Evolutionary conservation across 169 alveolate genomes (phyloP).

Genomic region (Neospora caninum): DNA sequence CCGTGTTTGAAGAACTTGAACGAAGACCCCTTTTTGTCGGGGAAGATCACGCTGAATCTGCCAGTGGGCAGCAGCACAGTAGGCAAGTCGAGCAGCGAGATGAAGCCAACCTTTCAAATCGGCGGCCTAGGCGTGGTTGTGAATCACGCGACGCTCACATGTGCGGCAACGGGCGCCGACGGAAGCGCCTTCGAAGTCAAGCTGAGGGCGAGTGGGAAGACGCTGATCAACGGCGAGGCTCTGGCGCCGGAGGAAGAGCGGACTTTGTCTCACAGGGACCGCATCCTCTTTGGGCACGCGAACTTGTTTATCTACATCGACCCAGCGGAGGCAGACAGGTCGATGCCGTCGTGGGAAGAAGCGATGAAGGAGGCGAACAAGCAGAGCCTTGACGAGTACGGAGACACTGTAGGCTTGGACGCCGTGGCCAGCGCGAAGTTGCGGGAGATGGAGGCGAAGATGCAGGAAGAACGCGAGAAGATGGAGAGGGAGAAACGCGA

Average conservation of each 20-base stretch:
- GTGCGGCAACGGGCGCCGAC: not conserved
- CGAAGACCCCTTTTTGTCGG: slow-evolving; percentile 90
- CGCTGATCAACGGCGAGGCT: slow-evolving; percentile 55
- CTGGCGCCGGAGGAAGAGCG: slow-evolving; percentile 23
- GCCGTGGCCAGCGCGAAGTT: slow-evolving; percentile 37
- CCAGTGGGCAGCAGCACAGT: slow-evolving; percentile 76
- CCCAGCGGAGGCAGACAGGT: slow-evolving; percentile 60
- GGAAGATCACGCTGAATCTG: slow-evolving; percentile 74
- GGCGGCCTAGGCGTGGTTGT: slow-evolving; percentile 64
- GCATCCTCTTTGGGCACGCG: slow-evolving; percentile 65
- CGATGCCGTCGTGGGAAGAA: slow-evolving; percentile 67
- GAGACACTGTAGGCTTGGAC: slow-evolving; percentile 32
- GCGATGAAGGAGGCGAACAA: slow-evolving; percentile 69
- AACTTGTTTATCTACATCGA: slow-evolving; percentile 63
- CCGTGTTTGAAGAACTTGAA: slow-evolving; percentile 82
- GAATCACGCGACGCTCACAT: slow-evolving; percentile 40
- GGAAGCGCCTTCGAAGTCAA: slow-evolving; percentile 26
- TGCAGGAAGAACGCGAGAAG: slow-evolving; percentile 45
- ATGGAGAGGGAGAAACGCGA: slow-evolving; percentile 64
- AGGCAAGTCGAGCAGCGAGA: slow-evolving; percentile 80
- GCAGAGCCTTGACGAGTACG: slow-evolving; percentile 41
- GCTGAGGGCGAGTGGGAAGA: slow-evolving; percentile 59
- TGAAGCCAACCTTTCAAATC: slow-evolving; percentile 51
- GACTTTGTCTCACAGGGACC: slow-evolving; percentile 40
- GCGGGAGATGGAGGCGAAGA: slow-evolving; percentile 34